These are phyloP conservation scores for Suillus tomentosus DNA, from an alignment of 768 basidiomycete species.

Conservation along the genomic window DNA sequence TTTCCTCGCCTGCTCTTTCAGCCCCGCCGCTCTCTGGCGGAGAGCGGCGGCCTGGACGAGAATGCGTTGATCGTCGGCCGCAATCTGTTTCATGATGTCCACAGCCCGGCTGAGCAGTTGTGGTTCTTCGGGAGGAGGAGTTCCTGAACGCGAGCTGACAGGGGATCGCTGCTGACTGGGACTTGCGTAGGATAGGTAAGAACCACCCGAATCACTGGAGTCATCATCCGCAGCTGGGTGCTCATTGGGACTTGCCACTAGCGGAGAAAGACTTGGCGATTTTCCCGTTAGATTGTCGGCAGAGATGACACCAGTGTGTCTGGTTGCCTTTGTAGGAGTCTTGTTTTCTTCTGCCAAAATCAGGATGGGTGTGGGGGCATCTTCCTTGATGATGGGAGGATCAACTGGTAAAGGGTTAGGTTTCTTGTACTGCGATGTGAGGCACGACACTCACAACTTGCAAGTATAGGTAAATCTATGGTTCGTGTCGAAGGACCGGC, in stretches of 20 bases:
- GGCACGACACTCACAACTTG: slow-evolving; percentile 26
- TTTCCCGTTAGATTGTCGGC: neutral
- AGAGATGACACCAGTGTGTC: neutral
- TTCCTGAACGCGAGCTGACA: slow-evolving; percentile 26
- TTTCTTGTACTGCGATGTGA: slow-evolving; percentile 16
- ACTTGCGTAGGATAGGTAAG: slow-evolving; percentile 26
- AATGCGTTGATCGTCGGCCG: slow-evolving; percentile 20
- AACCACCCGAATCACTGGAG: slow-evolving; percentile 27
- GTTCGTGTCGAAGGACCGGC: slow-evolving; percentile 13
- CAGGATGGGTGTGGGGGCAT: neutral
- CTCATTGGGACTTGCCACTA: neutral
- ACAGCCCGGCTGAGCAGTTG: slow-evolving; percentile 25
- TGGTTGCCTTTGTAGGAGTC: neutral
- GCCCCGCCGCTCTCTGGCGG: slow-evolving; percentile 20
- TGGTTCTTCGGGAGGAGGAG: slow-evolving; percentile 22
- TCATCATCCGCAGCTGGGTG: neutral
- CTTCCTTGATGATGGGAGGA: neutral
- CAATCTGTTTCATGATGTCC: slow-evolving; percentile 29
- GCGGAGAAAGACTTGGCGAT: neutral
- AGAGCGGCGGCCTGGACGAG: slow-evolving; percentile 17
- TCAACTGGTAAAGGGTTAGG: neutral
- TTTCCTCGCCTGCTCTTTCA: slow-evolving; percentile 24
- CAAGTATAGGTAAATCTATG: slow-evolving; percentile 18
- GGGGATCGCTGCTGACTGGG: slow-evolving; percentile 21
- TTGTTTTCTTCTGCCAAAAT: neutral